Evolutionary conservation across 139 green algal species (phyloP).

Genomic region (Chlamydomonas incerta): DNA sequence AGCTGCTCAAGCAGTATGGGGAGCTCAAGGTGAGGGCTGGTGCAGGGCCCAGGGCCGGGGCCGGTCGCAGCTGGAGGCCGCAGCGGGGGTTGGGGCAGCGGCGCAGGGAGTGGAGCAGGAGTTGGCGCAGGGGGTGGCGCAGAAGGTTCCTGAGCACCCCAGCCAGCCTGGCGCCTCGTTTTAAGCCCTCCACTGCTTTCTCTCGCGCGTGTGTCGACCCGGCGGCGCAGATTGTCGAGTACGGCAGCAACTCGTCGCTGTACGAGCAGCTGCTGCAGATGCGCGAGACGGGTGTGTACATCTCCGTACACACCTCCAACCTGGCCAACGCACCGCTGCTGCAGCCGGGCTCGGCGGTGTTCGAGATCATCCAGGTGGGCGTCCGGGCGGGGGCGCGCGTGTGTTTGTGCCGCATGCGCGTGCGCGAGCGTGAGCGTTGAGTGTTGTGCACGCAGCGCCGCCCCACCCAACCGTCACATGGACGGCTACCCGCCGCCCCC

Average conservation of each 20-base stretch:
- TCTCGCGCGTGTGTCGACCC: too few species aligned
- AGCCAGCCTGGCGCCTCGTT: too few species aligned
- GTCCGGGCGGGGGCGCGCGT: background rate
- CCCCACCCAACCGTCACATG: too few species aligned
- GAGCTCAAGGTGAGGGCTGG: conserved; percentile 49
- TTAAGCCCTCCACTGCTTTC: too few species aligned
- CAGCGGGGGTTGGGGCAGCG: too few species aligned
- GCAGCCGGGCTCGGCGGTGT: conserved; percentile 76
- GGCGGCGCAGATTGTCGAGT: conserved; percentile 60
- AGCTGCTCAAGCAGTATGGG: conserved; percentile 77
- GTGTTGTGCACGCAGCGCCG: too few species aligned
- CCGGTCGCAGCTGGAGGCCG: too few species aligned
- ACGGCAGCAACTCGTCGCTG: conserved; percentile 69
- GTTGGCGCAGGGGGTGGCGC: background rate
- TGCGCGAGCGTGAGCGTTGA: too few species aligned
- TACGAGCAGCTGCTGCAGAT: conserved; percentile 84
- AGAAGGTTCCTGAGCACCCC: too few species aligned
- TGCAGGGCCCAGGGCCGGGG: too few species aligned
- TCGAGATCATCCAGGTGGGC: conserved; percentile 85
- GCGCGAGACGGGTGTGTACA: conserved; percentile 76
- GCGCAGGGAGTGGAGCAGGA: too few species aligned
- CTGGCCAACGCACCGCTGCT: conserved; percentile 89
- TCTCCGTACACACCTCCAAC: conserved; percentile 88
- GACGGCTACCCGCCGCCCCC: too few species aligned
- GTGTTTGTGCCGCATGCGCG: background rate